Base-by-base conservation (phyloP, 352 stramenopile genomes). In the Pythium aphanidermatum region DNA sequence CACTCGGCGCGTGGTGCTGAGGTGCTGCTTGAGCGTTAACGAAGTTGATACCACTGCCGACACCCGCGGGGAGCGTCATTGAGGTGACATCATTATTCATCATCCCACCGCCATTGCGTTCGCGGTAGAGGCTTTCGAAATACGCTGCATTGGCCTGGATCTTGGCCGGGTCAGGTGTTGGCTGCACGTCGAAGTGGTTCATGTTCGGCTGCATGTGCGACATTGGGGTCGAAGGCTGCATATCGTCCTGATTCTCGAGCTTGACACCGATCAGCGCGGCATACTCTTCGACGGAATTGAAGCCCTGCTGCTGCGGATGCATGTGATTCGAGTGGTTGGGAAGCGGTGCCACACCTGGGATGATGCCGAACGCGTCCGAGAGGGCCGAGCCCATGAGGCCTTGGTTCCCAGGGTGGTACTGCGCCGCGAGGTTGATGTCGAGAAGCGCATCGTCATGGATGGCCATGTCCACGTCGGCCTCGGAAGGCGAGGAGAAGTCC, bases 241-340 rank as follows among this genome's bases (percentile, higher is more conserved):
- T 41, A 2, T 79, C 74, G 29, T 68, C 63, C 16, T 51, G 57
- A 4, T 63, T 74, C 48, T 92, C 80, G 33, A 92, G 70, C 39
- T 88, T 92, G 41, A 92, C 83, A 26, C 80, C 80, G 75, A 92
- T 92, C 11, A 90, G 64, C 16, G 67, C 69, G 5, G 80, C 80
- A 48, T 92, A 92, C 40, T 86, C 80, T 46, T 92, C 80, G 43
- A 92, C 82, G 4, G 73, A 78, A 20, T 65, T 54, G 25, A 60
- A 55, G 21, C 49, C 50, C 17, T 60, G 52, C 11, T 27, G 27
- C 47, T 58, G 46, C 32, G n/a, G 23, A 17, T 61, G 60, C 26
- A 40, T 59, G 24, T 49, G 44, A 26, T 51, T 49, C 16, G 34
- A 13, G 12, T 40, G 36, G 6, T 16, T 32, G 8, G 20, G 42